Evolutionary conservation across 345 rosid species (phyloP).

Genomic region (Cochlearia excelsa): DNA sequence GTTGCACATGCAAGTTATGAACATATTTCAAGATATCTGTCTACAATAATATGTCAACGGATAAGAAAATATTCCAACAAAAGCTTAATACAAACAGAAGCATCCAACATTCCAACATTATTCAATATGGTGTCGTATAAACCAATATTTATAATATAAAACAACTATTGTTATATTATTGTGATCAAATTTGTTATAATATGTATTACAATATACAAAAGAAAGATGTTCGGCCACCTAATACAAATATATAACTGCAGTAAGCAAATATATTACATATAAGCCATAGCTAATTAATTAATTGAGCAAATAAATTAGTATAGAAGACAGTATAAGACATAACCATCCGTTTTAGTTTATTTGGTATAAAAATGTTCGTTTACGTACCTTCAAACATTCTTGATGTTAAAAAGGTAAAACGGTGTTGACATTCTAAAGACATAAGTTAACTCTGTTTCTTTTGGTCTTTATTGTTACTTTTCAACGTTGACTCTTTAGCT

Average conservation of each 20-base stretch:
- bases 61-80: conserved; percentile 38
- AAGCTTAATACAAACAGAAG: conserved; percentile 40
- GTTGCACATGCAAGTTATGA: conserved; percentile 38
- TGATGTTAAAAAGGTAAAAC: conserved; percentile 12
- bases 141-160: conserved; percentile 20
- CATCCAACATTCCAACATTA: conserved; percentile 38
- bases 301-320: neutral
- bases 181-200: conserved; percentile 9
- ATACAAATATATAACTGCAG: conserved; percentile 16
- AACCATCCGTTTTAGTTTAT: no score
- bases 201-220: conserved; percentile 5
- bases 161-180: neutral
- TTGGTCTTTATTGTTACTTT: conserved; percentile 28
- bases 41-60: conserved; percentile 35
- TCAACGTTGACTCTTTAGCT: conserved; percentile 26
- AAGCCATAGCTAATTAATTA: neutral
- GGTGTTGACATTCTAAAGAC: conserved; percentile 29
- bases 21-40: conserved; percentile 34
- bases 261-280: conserved; percentile 1
- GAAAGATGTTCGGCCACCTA: conserved; percentile 35
- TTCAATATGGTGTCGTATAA: conserved; percentile 28
- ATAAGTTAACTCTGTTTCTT: conserved; percentile 16
- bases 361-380: no score
- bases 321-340: no score
- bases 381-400: conserved; percentile 19